Evolutionary conservation across 2,329 filamentous ascomycete species (phyloP).

Genomic region (Ophiocordyceps unilateralis): DNA sequence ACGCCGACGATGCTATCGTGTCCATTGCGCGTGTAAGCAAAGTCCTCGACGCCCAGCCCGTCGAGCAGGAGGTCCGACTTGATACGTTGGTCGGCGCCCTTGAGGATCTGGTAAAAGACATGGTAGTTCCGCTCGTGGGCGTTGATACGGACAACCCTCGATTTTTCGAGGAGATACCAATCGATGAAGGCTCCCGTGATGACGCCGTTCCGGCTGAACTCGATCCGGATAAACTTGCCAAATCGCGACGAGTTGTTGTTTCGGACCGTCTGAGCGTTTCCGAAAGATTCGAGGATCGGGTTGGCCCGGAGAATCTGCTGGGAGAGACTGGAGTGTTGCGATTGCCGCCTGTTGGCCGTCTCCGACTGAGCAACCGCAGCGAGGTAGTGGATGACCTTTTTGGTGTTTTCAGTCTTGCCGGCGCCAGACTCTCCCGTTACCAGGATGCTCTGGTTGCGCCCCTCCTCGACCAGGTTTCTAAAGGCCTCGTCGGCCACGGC

Average conservation of each 20-base stretch:
- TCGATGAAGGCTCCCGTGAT: conserved; percentile 95
- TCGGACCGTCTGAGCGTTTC: conserved; percentile 91
- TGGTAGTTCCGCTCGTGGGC: conserved; percentile 88
- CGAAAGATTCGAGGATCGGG: conserved; percentile 93
- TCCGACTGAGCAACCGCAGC: conserved; percentile 85
- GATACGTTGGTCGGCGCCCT: conserved; percentile 58
- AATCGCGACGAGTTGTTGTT: conserved; percentile 99
- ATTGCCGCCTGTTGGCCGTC: conserved; percentile 43
- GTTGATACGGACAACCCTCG: conserved; percentile 83
- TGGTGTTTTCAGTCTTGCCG: conserved; percentile 97
- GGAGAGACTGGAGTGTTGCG: conserved; percentile 65
- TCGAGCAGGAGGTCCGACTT: conserved; percentile 64
- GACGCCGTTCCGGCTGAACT: conserved; percentile 73
- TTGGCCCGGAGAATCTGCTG: conserved; percentile 94
- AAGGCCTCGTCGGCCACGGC: conserved; percentile 96
- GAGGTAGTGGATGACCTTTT: conserved; percentile 97
- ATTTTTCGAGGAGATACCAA: conserved; percentile 97
- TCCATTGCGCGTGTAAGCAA: conserved; percentile 78
- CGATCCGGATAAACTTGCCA: conserved; percentile 96
- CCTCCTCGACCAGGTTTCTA: conserved; percentile 86
- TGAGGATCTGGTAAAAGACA: conserved; percentile 88
- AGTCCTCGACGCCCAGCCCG: conserved; percentile 63
- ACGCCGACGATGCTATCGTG: conserved; percentile 85
- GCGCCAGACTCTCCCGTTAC: conserved; percentile 97
- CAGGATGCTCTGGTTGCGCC: conserved; percentile 89